phyloP scores from a whole-genome alignment of 2,329 filamentous ascomycete genomes.

The Diplodia mutila region DNA sequence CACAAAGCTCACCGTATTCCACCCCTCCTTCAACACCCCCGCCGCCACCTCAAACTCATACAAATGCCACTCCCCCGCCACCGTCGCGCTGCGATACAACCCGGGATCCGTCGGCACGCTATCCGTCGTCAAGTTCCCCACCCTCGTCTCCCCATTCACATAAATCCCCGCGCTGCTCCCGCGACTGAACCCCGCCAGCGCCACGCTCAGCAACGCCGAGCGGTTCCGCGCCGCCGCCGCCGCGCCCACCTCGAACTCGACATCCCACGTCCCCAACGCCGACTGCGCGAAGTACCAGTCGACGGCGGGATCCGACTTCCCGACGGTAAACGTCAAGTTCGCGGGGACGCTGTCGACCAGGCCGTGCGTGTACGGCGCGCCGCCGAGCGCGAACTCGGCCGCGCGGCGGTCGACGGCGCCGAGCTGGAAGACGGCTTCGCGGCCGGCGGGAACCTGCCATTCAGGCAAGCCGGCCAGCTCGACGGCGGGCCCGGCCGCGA shows the following conservation, averaged over 20 bases:
- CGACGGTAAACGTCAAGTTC: slow-evolving; percentile 52
- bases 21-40: slow-evolving; percentile 37
- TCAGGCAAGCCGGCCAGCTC: slow-evolving; percentile 39
- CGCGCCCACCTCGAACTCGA: slow-evolving; percentile 33
- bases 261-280: slow-evolving; percentile 38
- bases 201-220: slow-evolving; percentile 46
- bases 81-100: slow-evolving; percentile 53
- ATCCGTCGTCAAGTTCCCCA: slow-evolving; percentile 47
- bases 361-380: slow-evolving; percentile 51
- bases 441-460: slow-evolving; percentile 46
- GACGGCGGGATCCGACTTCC: slow-evolving; percentile 43
- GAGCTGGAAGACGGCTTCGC: slow-evolving; percentile 53
- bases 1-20: slow-evolving; percentile 44
- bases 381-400: slow-evolving; percentile 50
- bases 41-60: slow-evolving; percentile 46
- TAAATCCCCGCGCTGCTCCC: slow-evolving; percentile 46
- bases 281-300: slow-evolving; percentile 56
- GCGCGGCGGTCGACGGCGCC: slow-evolving; percentile 54
- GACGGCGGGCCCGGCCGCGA: slow-evolving; percentile 34
- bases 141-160: slow-evolving; percentile 39
- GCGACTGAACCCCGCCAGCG: slow-evolving; percentile 51
- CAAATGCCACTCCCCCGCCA: slow-evolving; percentile 54
- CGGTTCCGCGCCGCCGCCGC: slow-evolving; percentile 27
- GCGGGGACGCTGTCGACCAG: slow-evolving; percentile 50
- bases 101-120: slow-evolving; percentile 49